Base-by-base conservation (phyloP, 139 green algal genomes). In the Picocystis salinarum region DNA sequence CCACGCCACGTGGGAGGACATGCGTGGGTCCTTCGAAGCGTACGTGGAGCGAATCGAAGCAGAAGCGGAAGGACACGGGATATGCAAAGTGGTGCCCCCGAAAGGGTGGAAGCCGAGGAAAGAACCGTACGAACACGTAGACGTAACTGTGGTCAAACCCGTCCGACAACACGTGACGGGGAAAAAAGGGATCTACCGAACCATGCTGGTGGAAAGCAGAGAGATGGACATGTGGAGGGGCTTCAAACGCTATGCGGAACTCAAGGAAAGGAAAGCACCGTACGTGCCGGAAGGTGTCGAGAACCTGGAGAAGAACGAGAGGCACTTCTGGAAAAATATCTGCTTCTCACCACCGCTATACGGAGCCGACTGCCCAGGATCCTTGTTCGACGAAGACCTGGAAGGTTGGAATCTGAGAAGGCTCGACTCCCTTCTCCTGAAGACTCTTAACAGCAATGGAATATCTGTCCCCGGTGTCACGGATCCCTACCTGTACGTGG, bases 401-500 rank as follows among this genome's bases (percentile, higher is more conserved):
- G 54, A 81, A 66, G 53, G 50, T 5, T 91, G 77, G 77, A 85
- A 83, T 56, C 39, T 83, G 39, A 39, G 45, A 4, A 34, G 51
- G 15, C 48, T 92, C 36, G 64, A 75, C 33, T 80, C 72, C 42
- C 33, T 89, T 26, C 53, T 92, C 20, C 64, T 34, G 6, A 52
- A 59, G 11, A 75, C 73, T 13, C 54, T 91, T 27, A 41, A 62
- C 9, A 27, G 53, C 10, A 33, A 65, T 27, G 58, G 55, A 10
- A 10, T 68, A 23, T 31, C 26, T 20, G 75, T 91, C n/a, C 72
- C 77, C 1, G 79, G 80, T 9, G 77, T 91, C 19, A 87, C 55
- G 39, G 70, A 56, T 5, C 62, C 80, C 3, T 89, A 85, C 70
- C 74, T 85, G 11, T 92, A 92, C 63, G 88, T 83, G 53, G 80